Conservation (phyloP, 805 yeast species). For the Pichia cephalocereana region DNA sequence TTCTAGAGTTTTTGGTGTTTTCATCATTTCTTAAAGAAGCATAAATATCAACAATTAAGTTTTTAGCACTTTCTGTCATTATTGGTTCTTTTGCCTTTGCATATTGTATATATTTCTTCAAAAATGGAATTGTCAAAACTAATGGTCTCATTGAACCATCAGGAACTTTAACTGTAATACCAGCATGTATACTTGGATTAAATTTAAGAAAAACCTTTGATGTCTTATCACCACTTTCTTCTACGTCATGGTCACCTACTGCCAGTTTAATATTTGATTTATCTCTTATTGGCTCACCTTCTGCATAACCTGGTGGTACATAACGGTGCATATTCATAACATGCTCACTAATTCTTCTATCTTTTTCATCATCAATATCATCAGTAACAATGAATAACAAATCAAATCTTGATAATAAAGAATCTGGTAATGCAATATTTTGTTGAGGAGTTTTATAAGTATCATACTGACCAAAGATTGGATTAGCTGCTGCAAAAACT, state of each 20-base stretch:
- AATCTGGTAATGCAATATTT: slow-evolving; percentile 95
- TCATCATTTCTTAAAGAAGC: slow-evolving; percentile 73
- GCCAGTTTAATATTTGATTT: slow-evolving; percentile 60
- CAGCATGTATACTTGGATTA: slow-evolving; percentile 59
- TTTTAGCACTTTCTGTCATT: slow-evolving; percentile 67
- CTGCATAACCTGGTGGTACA: slow-evolving; percentile 77
- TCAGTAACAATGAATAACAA: slow-evolving; percentile 92
- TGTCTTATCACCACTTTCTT: slow-evolving; percentile 35
- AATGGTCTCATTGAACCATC: slow-evolving; percentile 28
- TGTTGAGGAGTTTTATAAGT: slow-evolving; percentile 93
- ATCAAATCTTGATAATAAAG: slow-evolving; percentile 93
- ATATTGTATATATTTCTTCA: slow-evolving; percentile 88
- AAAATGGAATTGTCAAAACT: slow-evolving; percentile 63
- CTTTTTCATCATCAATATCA: slow-evolving; percentile 78
- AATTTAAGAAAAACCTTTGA: slow-evolving; percentile 77
- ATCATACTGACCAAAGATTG: slow-evolving; percentile 94
- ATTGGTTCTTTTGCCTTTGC: slow-evolving; percentile 87
- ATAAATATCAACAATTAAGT: slow-evolving; percentile 71
- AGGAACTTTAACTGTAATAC: slow-evolving; percentile 18
- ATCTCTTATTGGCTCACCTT: slow-evolving; percentile 92
- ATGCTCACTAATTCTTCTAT: slow-evolving; percentile 85
- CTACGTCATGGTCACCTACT: slow-evolving; percentile 58
- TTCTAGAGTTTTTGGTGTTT: slow-evolving; percentile 51
- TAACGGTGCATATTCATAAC: slow-evolving; percentile 90
- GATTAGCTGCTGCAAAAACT: slow-evolving; percentile 96